Evolutionary conservation across 805 yeast genomes (phyloP), one percentile per base, ranked within the genome.

Genomic region (Tetrapisispora arboricola): DNA sequence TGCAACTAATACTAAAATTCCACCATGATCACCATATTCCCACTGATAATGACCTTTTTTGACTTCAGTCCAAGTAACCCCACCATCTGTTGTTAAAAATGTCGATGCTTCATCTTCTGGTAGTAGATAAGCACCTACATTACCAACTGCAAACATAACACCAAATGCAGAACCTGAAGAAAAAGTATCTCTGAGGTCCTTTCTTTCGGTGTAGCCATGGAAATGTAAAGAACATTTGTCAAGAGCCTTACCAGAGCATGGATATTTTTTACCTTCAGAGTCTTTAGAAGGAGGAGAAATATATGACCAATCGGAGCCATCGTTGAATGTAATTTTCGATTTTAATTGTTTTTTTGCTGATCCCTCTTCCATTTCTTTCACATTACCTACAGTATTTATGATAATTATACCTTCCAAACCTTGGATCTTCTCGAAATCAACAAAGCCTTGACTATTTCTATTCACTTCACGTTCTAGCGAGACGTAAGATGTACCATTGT

Each of bases 1-100:
- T 30, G 77, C 70, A 2, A 82, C 90, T 38, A 88, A 58, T 1
- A 85, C 85, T 38, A 92, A 62, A 27, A 92, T 72, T 1, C 95
- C 79, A 15, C 98, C 98, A 48, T 85, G 84, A 60, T 92, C 98
- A 47, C 97, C 97, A 60, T 70, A 92, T 61, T 88, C 97, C 97
- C 97, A 92, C 75, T 82, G 81, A 50, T 75, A 73, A 1, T 76
- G 71, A 4, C 94, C 92, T 44, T 80, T 76, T 44, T 64, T 70
- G 22, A 90, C 66, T 60, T 85, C 94, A 39, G 61, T 74, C 97
- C 97, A 92, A 3, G 87, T 73, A 13, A 77, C 64, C 43, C 98
- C 98, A 2, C 92, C 98, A 63, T 92, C 97, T n/a, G 72, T 68
- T 3, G 95, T 78, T 45, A 92, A 62, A 55, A 74, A 92, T 0